A percentile compares a stretch with the other conserved stretches of the same genome.
phyloP scores from a whole-genome alignment of 257 asterid species.

The Fraxinus anomala region DNA sequence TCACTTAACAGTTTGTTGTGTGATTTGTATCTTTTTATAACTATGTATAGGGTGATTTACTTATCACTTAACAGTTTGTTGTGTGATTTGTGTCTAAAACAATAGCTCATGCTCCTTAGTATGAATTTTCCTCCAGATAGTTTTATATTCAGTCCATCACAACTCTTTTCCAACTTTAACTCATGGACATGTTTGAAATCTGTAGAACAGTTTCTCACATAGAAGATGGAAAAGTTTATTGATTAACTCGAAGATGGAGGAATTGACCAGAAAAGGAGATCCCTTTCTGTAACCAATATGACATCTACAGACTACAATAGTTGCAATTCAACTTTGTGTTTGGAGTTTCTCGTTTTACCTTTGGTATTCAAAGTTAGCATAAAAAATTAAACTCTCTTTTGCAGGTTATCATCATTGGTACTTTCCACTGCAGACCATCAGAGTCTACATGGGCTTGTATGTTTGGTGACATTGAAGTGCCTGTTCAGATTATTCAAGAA shows the following conservation, averaged over 20 bases:
- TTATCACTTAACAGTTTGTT: not conserved
- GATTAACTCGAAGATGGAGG: not conserved
- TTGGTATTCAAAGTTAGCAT: constrained; percentile 20
- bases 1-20: not conserved
- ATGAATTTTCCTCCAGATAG: not conserved
- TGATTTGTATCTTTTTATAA: too few relatives aligned
- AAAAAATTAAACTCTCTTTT: constrained; percentile 24
- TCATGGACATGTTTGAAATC: not conserved
- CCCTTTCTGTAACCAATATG: not conserved
- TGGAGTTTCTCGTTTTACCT: constrained; percentile 8
- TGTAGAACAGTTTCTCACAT: not conserved
- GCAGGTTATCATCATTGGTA: constrained; percentile 84
- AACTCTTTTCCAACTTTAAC: not conserved
- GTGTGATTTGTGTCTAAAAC: not conserved
- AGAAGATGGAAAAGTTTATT: not conserved
- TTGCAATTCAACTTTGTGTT: not conserved
- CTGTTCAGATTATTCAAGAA: constrained; percentile 75
- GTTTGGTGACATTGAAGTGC: constrained; percentile 92
- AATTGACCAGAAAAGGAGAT: constrained; percentile 9
- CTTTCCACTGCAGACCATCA: constrained; percentile 71
- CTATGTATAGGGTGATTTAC: too few relatives aligned
- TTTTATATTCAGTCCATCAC: not conserved
- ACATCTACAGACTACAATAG: not conserved
- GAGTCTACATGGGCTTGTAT: constrained; percentile 81
- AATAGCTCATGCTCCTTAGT: not conserved